Base-by-base conservation (phyloP, 441 rosid species). In the Flueggea neowawraea region DNA sequence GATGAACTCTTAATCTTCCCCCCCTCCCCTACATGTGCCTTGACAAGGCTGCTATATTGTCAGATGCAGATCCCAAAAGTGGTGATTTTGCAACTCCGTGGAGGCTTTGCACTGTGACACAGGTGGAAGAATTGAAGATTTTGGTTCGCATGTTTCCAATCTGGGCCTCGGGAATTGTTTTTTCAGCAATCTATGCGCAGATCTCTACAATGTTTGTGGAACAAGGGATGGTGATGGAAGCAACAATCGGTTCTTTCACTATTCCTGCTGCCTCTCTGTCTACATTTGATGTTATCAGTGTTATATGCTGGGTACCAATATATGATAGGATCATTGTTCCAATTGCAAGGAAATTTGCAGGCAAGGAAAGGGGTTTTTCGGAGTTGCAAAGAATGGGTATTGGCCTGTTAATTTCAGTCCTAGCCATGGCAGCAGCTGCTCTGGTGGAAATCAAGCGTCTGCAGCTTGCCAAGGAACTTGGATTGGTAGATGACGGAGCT, bases 101-200 rank as follows among this genome's bases (percentile, higher is more conserved):
- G 98, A 80, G 71, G 61, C 82, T 93, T 43, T 90, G 98, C 76
- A 86, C 92, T 0, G 91, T 93, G 12, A 93, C 98, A 2, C 96
- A 93, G 65, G 95, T 93, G 6, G 95, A 90, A 79, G 98, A 93
- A 75, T 67, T 93, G 51, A 93, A 93, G 79, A 87, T 90, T 64
- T 68, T 93, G 80, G 70, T 84, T 39, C 87, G 95, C 16, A 85
- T 93, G 97, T 87, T 87, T 58, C 95, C 96, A 4, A 82, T 90
- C 50, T 87, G 96, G 96, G 97, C 93, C 47, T 80, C 91, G 0
- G 96, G 91, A 53, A 90, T 93, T 15, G 73, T 87, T 13, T 93
- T 90, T 70, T 70, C 90, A 28, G 93, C 95, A 4, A 86, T 85
- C 1, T 84, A 90, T 61, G 87, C 96, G 16, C 96, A 93, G 60